Percentiles rank a stretch among this genome's conserved stretches.
These are phyloP conservation scores for Hypseocharis bilobata DNA, from an alignment of 441 rosid genomes.

Conservation along the genomic window DNA sequence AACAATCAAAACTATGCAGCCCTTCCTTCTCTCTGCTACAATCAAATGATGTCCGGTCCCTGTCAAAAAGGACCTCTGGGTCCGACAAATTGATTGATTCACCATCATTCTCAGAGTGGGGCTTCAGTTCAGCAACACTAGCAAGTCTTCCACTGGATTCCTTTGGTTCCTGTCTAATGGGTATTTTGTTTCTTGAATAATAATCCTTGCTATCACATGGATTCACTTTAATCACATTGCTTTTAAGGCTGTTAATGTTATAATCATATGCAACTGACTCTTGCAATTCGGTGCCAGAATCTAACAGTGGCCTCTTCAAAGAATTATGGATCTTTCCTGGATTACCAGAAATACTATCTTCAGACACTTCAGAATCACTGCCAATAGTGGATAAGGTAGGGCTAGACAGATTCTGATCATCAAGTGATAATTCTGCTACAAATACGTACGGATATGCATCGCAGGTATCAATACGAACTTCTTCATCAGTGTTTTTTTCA, in stretches of 20 bases:
- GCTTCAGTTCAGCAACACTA: constrained; percentile 19
- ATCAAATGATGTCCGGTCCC: constrained; percentile 25
- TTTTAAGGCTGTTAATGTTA: constrained; percentile 25
- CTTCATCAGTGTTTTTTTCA: constrained; percentile 26
- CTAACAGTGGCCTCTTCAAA: constrained; percentile 20
- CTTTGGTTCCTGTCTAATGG: constrained; percentile 19
- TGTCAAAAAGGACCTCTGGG: constrained; percentile 15
- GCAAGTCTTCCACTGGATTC: constrained; percentile 23
- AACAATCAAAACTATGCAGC: constrained; percentile 21
- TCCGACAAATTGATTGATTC: constrained; percentile 25
- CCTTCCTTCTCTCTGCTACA: constrained; percentile 23
- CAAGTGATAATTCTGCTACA: constrained; percentile 36
- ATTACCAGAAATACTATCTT: constrained; percentile 25
- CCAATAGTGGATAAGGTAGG: constrained; percentile 36
- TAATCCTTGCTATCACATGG: constrained; percentile 17
- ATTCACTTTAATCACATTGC: constrained; percentile 14
- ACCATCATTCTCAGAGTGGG: constrained; percentile 18
- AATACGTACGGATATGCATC: constrained; percentile 23
- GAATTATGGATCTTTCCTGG: constrained; percentile 22
- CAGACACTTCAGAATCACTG: constrained; percentile 33
- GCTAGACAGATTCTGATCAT: constrained; percentile 31
- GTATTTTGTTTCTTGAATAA: constrained; percentile 22
- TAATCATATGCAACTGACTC: constrained; percentile 22
- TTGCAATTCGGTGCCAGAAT: constrained; percentile 24
- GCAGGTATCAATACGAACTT: constrained; percentile 22